Conservation (phyloP, 192 early-diverging fungal species). For the Kickxella alabastrina region DNA sequence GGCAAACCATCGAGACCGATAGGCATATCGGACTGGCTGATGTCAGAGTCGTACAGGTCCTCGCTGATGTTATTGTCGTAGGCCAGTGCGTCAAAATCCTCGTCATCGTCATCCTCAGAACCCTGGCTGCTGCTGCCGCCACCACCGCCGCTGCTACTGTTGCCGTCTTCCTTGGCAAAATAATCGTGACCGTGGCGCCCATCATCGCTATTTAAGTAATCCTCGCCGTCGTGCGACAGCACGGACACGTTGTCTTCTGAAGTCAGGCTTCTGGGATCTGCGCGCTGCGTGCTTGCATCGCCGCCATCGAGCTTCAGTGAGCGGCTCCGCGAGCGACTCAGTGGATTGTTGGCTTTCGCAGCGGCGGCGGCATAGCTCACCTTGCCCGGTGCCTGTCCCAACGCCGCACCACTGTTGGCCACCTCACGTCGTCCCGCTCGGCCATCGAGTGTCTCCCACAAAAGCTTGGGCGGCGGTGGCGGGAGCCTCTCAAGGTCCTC, state of each 20-base stretch:
- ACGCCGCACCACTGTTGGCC: not conserved
- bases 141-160: no score
- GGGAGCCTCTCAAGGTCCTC: slow-evolving; percentile 36
- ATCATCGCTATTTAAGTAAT: slow-evolving; percentile 10
- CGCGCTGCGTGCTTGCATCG: not conserved
- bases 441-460: not conserved
- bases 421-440: no score
- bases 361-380: not conserved
- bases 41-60: slow-evolving; percentile 16
- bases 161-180: not conserved
- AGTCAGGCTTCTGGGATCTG: slow-evolving; percentile 6
- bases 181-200: slow-evolving; percentile 4
- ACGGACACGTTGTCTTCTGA: slow-evolving; percentile 18
- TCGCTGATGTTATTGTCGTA: slow-evolving; percentile 12
- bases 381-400: not conserved
- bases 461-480: slow-evolving; percentile 18
- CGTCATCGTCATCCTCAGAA: slow-evolving; percentile 6
- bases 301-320: not conserved
- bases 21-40: slow-evolving; percentile 16
- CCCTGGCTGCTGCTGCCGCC: not conserved
- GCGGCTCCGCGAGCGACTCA: slow-evolving; percentile 1
- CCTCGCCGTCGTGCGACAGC: slow-evolving; percentile 2
- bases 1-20: slow-evolving; percentile 16
- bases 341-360: no score
- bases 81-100: slow-evolving; percentile 12